phyloP scores from a whole-genome alignment of 2,329 filamentous ascomycete species.

The Leptographium flavum region DNA sequence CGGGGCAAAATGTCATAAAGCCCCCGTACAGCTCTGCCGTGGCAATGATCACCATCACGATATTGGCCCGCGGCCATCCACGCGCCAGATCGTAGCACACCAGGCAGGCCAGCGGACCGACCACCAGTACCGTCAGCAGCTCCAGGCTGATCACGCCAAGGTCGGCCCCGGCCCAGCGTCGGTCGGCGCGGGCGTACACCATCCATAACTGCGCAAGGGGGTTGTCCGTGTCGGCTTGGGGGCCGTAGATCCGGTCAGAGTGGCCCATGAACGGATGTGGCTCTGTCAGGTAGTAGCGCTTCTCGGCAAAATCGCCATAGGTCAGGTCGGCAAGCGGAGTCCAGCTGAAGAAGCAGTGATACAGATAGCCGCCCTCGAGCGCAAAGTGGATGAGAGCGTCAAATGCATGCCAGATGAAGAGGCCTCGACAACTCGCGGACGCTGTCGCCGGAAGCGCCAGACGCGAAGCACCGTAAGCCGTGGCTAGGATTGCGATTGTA shows the following conservation, averaged over 20 bases:
- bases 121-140: constrained; percentile 49
- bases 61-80: constrained; percentile 37
- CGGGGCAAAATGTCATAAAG: constrained; percentile 58
- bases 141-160: constrained; percentile 49
- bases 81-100: constrained; percentile 46
- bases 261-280: constrained; percentile 37
- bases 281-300: constrained; percentile 26
- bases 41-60: constrained; percentile 51
- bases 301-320: constrained; percentile 17
- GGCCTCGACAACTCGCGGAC: constrained; percentile 52
- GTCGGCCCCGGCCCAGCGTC: constrained; percentile 49
- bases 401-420: constrained; percentile 92
- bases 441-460: constrained; percentile 33
- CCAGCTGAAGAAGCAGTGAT: constrained; percentile 75
- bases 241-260: constrained; percentile 36
- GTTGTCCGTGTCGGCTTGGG: constrained; percentile 39
- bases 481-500: constrained; percentile 35
- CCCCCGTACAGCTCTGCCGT: constrained; percentile 54
- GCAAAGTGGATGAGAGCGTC: constrained; percentile 84
- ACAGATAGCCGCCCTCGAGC: constrained; percentile 83
- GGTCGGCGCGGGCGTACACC: constrained; percentile 52
- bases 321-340: constrained; percentile 21
- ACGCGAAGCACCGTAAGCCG: constrained; percentile 35
- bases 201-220: constrained; percentile 50
- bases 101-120: constrained; percentile 43